Evolutionary conservation across 148 eudicot species (phyloP).

Genomic region (Rhododendron griersonianum): DNA sequence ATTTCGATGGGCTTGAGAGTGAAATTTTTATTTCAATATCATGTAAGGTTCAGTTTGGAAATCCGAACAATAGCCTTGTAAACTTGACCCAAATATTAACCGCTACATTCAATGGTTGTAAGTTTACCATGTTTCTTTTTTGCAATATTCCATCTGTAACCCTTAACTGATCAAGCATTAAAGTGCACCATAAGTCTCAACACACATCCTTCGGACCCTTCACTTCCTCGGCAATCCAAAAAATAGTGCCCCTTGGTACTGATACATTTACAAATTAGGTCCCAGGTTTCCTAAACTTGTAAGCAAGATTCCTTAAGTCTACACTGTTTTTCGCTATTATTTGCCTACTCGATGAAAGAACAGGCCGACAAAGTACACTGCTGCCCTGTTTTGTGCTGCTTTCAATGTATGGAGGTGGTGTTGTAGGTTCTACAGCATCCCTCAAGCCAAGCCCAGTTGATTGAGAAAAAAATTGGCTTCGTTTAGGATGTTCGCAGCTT

Average conservation of each 20-base stretch:
- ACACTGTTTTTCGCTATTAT: not conserved
- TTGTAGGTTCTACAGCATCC: not conserved
- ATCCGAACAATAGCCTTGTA: not conserved
- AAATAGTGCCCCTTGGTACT: not conserved
- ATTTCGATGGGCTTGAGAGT: not conserved
- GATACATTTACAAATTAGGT: not conserved
- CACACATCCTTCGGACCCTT: not conserved
- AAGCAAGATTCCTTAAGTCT: not conserved
- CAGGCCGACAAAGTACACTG: not conserved
- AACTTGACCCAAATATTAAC: not conserved
- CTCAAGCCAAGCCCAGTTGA: not conserved
- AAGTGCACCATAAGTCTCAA: not conserved
- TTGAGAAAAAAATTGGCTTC: not conserved
- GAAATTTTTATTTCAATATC: not conserved
- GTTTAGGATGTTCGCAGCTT: not conserved
- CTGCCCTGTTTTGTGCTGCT: not conserved
- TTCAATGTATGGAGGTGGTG: not conserved
- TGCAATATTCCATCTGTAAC: not conserved
- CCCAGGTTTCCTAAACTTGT: not conserved
- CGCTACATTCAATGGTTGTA: not conserved
- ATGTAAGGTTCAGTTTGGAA: not conserved
- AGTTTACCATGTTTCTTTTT: not conserved
- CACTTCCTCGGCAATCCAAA: not conserved
- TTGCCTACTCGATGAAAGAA: conserved; percentile 3
- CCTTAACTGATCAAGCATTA: not conserved